Evolutionary conservation across 164 flowering plant genomes (phyloP), one percentile per base, ranked within the genome.

Genomic region (Berberis vulgaris): DNA sequence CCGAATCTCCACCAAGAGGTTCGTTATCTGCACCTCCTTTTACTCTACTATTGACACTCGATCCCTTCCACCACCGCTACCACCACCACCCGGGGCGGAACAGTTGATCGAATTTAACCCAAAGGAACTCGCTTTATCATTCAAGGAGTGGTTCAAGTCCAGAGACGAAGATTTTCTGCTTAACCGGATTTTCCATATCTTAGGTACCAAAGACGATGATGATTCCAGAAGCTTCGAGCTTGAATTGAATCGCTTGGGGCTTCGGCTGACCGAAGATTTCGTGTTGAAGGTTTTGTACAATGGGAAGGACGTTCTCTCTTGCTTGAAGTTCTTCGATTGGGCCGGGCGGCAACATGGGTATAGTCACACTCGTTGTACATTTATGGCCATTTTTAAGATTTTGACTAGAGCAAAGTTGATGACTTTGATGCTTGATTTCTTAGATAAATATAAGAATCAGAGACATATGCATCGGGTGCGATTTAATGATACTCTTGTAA

Each of bases 241-340:
- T 52, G 86, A 87, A 41, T 6, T 52, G 38, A 62, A 76, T 50
- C 65, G 59, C 10, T 70, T 88, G 61, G 68, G 69, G 1, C 77
- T 89, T 13, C 72, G 63, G 4, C 74, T 91, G 6, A 7, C 72
- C 0, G 89, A 90, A 53, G 3, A 11, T 2, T 68, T 86, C 3
- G 87, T 88, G 0, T 57, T 90, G 43, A 75, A 74, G 50, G 89
- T 84, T 0, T 72, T 86, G 40, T 10, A 52, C 3, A 70, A 80
- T 43, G 78, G 79, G 7, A 49, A 69, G 4, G 88, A 84, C 9
- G 80, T 88, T 3, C 73, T 84, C 9, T 71, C 84, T 1, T 83
- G 91, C 69, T 72, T 92, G 69, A 83, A 76, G 63, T 89, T 92
- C 74, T 93, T 93, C 64, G 96, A 93, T 55, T 93, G 98, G 98